Evolutionary conservation across 768 basidiomycete genomes (phyloP).

Genomic region (Roridomyces roridus): DNA sequence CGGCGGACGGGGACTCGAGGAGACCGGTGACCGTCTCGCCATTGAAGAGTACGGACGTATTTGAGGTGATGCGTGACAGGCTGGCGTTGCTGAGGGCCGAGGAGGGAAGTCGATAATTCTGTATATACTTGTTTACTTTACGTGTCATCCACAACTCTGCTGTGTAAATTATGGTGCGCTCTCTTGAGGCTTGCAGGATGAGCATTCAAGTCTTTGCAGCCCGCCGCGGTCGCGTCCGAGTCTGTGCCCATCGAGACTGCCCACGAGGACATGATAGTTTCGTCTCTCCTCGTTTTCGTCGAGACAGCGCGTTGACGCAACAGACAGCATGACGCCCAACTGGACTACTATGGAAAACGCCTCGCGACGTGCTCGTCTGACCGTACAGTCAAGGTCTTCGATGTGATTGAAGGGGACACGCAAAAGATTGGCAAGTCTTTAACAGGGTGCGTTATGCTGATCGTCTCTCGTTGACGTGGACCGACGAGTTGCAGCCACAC

Average conservation of each 20-base stretch:
- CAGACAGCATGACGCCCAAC: slow-evolving; percentile 93
- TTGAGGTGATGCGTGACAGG: slow-evolving; percentile 41
- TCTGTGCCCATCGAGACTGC: slow-evolving; percentile 91
- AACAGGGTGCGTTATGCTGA: slow-evolving; percentile 67
- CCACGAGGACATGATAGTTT: slow-evolving; percentile 98
- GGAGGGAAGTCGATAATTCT: slow-evolving; percentile 25
- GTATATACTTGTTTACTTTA: slow-evolving; percentile 28
- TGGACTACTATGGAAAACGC: slow-evolving; percentile 97
- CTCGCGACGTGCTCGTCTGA: slow-evolving; percentile 98
- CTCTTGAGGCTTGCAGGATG: background rate
- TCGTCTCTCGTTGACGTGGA: background rate
- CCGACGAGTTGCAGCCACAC: slow-evolving; percentile 68
- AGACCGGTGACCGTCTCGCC: slow-evolving; percentile 42
- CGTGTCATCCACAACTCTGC: background rate
- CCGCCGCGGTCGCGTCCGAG: slow-evolving; percentile 62
- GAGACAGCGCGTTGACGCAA: background rate
- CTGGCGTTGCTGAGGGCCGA: slow-evolving; percentile 41
- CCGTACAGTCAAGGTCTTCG: slow-evolving; percentile 93
- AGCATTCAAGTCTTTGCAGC: slow-evolving; percentile 34
- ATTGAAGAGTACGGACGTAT: slow-evolving; percentile 39
- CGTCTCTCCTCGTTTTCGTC: slow-evolving; percentile 33
- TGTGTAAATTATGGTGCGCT: no score
- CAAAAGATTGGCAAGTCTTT: slow-evolving; percentile 76
- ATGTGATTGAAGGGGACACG: slow-evolving; percentile 88
- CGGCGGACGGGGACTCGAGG: slow-evolving; percentile 34